Evolutionary conservation across 2,329 filamentous ascomycete genomes (phyloP), one percentile per base, ranked within the genome.

Genomic region (Colletotrichum sojae): DNA sequence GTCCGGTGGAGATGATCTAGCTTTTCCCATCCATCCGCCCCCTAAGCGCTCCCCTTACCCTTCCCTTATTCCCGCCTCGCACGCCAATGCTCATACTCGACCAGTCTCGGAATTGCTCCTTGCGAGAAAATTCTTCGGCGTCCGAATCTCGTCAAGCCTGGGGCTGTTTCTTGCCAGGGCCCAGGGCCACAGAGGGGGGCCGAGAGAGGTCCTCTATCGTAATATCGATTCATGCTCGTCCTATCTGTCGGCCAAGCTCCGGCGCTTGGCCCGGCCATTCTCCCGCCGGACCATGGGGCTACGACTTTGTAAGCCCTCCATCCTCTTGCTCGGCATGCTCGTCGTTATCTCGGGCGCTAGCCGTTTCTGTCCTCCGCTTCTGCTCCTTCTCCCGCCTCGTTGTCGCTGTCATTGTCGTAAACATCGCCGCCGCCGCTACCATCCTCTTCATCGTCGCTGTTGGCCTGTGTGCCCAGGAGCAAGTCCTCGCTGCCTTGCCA

Each of bases 401-500:
- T 56, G 58, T 70, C 69, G 15, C 68, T 56, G 58, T 71, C 71
- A 25, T 70, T 69, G 45, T 72, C 72, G 54, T 73, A 72, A 55
- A 71, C 67, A 25, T 73, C 74, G 63, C 63, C 64, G 45, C 53
- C 40, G 55, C 39, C 55, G 49, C 40, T 62, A 18, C 71, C 71
- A 13, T 71, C 73, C 6, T 72, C 70, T 10, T 68, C 72, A 13
- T 73, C 72, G 46, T 79, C 78, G 10, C 77, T 76, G 18, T 76
- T 77, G 59, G 82, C 80, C 54, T 80, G 78, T 27, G 81, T 82
- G 58, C 85, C 85, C 5, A 90, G 80, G 43, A 91, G 79, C 52
- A 90, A 80, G 74, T 91, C 89, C 74, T 91, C 89, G 73, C 89
- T 91, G 20, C 89, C 89, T 78, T 91, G 89, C 88, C 88, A 91